These are phyloP conservation scores for Pseudofabraea citricarpa DNA, from an alignment of 2,329 filamentous ascomycete species.

Conservation along the genomic window DNA sequence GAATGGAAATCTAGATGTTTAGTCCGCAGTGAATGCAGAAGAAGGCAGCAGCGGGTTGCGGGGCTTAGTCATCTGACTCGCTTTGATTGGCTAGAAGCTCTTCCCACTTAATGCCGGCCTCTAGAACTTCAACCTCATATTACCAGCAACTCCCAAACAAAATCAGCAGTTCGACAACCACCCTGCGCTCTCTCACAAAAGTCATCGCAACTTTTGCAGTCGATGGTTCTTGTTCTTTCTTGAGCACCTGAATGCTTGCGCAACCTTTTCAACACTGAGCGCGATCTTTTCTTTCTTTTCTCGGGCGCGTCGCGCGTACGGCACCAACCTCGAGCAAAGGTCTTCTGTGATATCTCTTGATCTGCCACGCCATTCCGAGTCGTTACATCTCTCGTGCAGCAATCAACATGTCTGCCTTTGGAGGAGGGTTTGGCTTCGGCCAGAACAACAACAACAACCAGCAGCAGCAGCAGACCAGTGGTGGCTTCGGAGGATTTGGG, in stretches of 20 bases:
- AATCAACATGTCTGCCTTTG: slow-evolving; percentile 28
- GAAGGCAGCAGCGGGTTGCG: not conserved
- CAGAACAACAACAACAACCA: slow-evolving; percentile 47
- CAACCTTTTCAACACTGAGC: slow-evolving; percentile 17
- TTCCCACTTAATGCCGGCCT: slow-evolving; percentile 1
- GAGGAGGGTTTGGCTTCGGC: slow-evolving; percentile 55
- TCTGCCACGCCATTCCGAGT: slow-evolving; percentile 7
- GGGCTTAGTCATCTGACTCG: not conserved
- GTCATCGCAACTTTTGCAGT: slow-evolving; percentile 7
- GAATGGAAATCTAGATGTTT: not conserved
- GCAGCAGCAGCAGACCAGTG: slow-evolving; percentile 35
- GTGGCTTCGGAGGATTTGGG: slow-evolving; percentile 53
- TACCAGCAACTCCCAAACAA: slow-evolving; percentile 8
- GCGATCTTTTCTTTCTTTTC: slow-evolving; percentile 15
- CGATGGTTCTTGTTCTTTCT: slow-evolving; percentile 17
- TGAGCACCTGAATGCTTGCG: slow-evolving; percentile 24
- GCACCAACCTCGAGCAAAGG: slow-evolving; percentile 14
- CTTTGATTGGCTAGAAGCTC: not conserved
- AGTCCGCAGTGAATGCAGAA: too few species aligned
- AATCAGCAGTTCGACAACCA: slow-evolving; percentile 8
- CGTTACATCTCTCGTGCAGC: slow-evolving; percentile 6
- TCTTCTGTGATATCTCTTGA: slow-evolving; percentile 8
- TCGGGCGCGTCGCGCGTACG: slow-evolving; percentile 18
- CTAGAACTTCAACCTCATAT: slow-evolving; percentile 4
- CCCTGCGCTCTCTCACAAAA: slow-evolving; percentile 6